Conservation (phyloP, 495 filamentous ascomycete species). For the Hypomontagnella monticulosa region DNA sequence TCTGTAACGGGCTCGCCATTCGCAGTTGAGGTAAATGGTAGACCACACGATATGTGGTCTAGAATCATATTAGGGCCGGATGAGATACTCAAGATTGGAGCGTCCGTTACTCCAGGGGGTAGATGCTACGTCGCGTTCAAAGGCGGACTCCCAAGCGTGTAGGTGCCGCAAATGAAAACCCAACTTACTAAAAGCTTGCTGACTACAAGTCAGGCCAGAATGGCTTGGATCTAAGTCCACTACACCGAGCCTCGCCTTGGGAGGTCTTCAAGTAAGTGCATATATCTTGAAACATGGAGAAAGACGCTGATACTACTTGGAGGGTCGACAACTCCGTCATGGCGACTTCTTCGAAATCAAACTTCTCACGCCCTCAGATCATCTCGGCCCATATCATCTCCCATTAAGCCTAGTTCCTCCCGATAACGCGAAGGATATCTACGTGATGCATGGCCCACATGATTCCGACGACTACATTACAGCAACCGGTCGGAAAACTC, state of each 20-base stretch:
- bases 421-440: slow-evolving; percentile 56
- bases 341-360: slow-evolving; percentile 59
- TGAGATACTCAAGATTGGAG: slow-evolving; percentile 65
- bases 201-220: slow-evolving; percentile 44
- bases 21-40: slow-evolving; percentile 57
- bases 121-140: slow-evolving; percentile 67
- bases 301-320: slow-evolving; percentile 43
- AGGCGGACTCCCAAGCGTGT: slow-evolving; percentile 65
- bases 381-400: slow-evolving; percentile 20
- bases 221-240: slow-evolving; percentile 70
- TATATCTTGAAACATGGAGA: not conserved
- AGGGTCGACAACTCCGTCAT: slow-evolving; percentile 63
- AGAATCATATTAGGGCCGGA: slow-evolving; percentile 59
- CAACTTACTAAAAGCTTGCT: not conserved
- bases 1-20: slow-evolving; percentile 65
- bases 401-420: slow-evolving; percentile 27
- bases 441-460: slow-evolving; percentile 67
- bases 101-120: slow-evolving; percentile 57
- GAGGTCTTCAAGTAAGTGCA: slow-evolving; percentile 52
- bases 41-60: slow-evolving; percentile 59
- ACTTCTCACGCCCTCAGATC: slow-evolving; percentile 30
- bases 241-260: slow-evolving; percentile 62
- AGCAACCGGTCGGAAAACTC: slow-evolving; percentile 61
- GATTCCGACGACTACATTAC: slow-evolving; percentile 62
- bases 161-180: not conserved